Evolutionary conservation across 495 filamentous ascomycete species (phyloP), one percentile per base, ranked within the genome.

Genomic region (Neurospora sp.): DNA sequence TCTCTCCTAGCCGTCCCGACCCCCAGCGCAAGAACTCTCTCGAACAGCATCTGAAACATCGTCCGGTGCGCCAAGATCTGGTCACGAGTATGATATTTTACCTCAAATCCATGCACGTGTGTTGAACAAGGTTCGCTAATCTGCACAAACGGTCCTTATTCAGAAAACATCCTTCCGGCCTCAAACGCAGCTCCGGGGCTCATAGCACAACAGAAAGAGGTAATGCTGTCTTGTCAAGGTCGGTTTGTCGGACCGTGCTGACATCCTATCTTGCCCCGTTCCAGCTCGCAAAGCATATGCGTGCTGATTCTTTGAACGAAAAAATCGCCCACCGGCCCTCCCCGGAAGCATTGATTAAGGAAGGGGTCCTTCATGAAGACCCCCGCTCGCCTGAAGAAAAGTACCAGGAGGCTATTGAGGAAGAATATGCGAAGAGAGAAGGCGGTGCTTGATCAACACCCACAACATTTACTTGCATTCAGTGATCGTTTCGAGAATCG

Each of bases 81-180:
- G 93, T 97, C 70, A 92, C 94, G 76, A 91, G 92, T 94, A 86
- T 40, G 88, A 68, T 68, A 53, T 59, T 72, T 70, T n/a, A 70
- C 69, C 22, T 69, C 53, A 9, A 42, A 41, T 66, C 35, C 39
- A 68, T 22, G n/a, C 42, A 71, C 31, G 37, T 31, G 14, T 20
- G 11, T 31, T 11, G 31, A 27, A 31, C 42, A 31, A 31, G 18
- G 11, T 31, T 22, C 22, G 16, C 70, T 59, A 53, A 31, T 44
- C n/a, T 31, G 18, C 37, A 38, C 31, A 22, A 68, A 37, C 8
- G 22, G 22, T 9, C 27, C 7, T 37, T 9, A 37, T 35, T 16
- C 42, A 84, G 92, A 88, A 73, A 94, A 97, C 78, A 97, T 97
- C 79, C 90, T 97, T 72, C 92, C 91, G 46, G 89, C 88, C 74